Conservation (phyloP, 164 flowering plant species). For the Berberis thunbergii region DNA sequence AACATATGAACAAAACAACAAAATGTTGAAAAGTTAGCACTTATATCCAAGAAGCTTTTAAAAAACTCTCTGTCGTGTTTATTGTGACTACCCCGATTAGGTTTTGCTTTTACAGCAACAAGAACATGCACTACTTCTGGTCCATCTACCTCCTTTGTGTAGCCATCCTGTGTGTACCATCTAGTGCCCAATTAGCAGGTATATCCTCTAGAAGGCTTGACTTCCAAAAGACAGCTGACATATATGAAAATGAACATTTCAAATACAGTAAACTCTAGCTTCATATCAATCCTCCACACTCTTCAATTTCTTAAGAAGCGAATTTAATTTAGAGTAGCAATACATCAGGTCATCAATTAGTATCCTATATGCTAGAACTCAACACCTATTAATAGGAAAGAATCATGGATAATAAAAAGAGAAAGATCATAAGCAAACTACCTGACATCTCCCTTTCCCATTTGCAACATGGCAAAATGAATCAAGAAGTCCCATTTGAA, state of each 20-base stretch:
- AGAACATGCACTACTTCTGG: conserved; percentile 54
- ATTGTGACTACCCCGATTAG: conserved; percentile 42
- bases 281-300: no score
- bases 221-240: no score
- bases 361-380: neutral
- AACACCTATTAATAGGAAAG: neutral
- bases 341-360: no score
- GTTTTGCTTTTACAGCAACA: conserved; percentile 80
- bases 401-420: neutral
- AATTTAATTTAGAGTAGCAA: no score
- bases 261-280: no score
- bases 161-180: conserved; percentile 64
- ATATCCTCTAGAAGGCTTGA: neutral
- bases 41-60: conserved; percentile 70
- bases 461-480: conserved; percentile 61
- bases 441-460: conserved; percentile 80
- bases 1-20: neutral
- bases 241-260: no score
- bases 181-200: conserved; percentile 3
- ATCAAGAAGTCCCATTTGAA: conserved; percentile 67
- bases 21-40: conserved; percentile 9
- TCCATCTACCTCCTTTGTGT: conserved; percentile 62
- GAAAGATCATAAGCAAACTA: conserved; percentile 10
- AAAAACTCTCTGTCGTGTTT: conserved; percentile 55
- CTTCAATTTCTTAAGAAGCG: no score